Evolutionary conservation across 306 rosid genomes (phyloP), one percentile per base, ranked within the genome.

Genomic region (Casuarina equisetifolia): DNA sequence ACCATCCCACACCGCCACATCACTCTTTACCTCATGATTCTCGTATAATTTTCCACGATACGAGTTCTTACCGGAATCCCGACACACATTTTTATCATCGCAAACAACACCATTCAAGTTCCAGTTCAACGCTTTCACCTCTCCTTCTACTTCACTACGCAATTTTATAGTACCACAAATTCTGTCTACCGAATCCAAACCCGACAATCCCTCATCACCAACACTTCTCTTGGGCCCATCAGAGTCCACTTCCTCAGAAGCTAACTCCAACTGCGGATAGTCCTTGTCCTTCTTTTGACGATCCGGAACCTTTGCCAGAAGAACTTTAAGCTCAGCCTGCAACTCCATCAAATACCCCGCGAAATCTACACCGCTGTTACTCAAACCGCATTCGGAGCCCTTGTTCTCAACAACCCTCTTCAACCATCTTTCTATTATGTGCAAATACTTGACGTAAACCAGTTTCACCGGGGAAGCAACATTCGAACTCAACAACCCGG

Each of bases 371-470:
- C 86, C 75, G 68, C 80, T 78, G 72, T 81, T 80, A 49, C 76
- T 74, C 81, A 82, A 83, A 74, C 84, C 74, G 78, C 80, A 39
- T 61, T 82, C 86, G 15, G 82, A 43, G 9, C 74, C 90, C 80
- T 83, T 84, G 44, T 73, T 74, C 25, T 81, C 87, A 52, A 77
- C 42, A 73, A 76, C 69, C 63, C 79, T 82, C 69, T 77, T 82
- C 48, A 86, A 3, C 80, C 86, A 84, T 46, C 82, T 76, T 81
- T 87, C 95, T 9, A 95, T 64, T 66, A 70, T 54, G 74, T 85
- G 74, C 82, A 91, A 81, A 69, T 90, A 90, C 89, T 90, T 83
- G 12, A 62, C 45, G 73, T 86, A 89, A 67, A 92, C 73, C 81
- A 84, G 72, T 64, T 88, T 87, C 80, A 92, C 78, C 36, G 84